Evolutionary conservation across 2,329 filamentous ascomycete species (phyloP).

Genomic region (Huntiella moniliformis): DNA sequence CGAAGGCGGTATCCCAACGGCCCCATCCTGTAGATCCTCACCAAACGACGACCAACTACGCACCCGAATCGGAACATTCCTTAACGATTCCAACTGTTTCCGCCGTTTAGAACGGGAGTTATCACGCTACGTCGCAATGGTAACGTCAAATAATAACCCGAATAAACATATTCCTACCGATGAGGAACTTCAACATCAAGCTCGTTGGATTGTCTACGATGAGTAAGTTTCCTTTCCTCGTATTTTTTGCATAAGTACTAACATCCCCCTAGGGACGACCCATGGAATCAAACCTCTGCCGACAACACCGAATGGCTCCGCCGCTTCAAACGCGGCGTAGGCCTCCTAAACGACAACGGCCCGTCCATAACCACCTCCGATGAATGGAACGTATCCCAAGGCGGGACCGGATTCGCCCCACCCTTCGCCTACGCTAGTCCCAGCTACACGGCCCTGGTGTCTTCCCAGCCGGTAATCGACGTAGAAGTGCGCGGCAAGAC

Average conservation of each 20-base stretch:
- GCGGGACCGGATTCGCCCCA: constrained; percentile 36
- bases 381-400: constrained; percentile 29
- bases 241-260: constrained; percentile 11
- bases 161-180: constrained; percentile 39
- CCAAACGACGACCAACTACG: background rate
- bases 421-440: constrained; percentile 31
- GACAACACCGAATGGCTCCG: constrained; percentile 46
- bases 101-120: constrained; percentile 35
- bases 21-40: no score
- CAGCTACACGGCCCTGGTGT: constrained; percentile 12
- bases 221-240: constrained; percentile 25
- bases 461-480: constrained; percentile 19
- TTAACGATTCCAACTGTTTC: constrained; percentile 44
- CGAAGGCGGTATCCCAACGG: no score
- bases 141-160: constrained; percentile 41
- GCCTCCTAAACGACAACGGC: constrained; percentile 30
- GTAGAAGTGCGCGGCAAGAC: constrained; percentile 19
- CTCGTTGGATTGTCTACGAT: constrained; percentile 43
- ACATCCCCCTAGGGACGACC: constrained; percentile 30
- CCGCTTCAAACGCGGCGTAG: constrained; percentile 40
- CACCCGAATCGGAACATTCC: constrained; percentile 20
- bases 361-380: constrained; percentile 22
- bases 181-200: constrained; percentile 44
- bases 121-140: constrained; percentile 30
- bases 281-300: constrained; percentile 44